phyloP scores from a whole-genome alignment of 116 monocot genomes.

The Cymodocea nodosa region DNA sequence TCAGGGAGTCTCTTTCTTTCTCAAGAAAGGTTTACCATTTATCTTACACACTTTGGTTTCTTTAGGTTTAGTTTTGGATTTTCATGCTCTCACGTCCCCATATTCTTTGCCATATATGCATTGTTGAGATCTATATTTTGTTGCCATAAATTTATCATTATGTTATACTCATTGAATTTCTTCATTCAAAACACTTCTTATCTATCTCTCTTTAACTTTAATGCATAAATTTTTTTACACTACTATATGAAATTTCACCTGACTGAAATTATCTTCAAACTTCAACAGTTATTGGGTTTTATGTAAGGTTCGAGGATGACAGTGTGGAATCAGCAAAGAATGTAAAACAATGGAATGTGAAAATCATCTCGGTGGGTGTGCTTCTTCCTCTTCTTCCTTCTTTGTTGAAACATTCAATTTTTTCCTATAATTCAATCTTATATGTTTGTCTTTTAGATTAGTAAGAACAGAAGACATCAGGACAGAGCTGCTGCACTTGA shows the following conservation, averaged over 20 bases:
- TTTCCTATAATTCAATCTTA: neutral
- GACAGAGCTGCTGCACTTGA: conserved; percentile 96
- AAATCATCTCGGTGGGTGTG: conserved; percentile 78
- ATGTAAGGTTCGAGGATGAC: conserved; percentile 93
- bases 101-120: no score
- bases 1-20: no score
- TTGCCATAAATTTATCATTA: no score
- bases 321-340: conserved; percentile 91
- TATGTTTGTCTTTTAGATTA: conserved; percentile 43
- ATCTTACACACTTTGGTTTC: no score
- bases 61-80: no score
- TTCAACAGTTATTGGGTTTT: conserved; percentile 83
- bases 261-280: neutral
- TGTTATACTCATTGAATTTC: no score
- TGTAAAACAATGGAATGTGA: conserved; percentile 99
- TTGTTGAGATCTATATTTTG: no score
- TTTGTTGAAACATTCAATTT: neutral
- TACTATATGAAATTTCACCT: no score
- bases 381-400: neutral
- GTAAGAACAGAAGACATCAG: conserved; percentile 98
- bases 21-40: no score
- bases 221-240: neutral
- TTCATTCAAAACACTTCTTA: no score
- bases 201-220: neutral
- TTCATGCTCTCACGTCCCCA: no score